Base-by-base conservation (phyloP, 768 basidiomycete genomes). In the Auricularia cornea region DNA sequence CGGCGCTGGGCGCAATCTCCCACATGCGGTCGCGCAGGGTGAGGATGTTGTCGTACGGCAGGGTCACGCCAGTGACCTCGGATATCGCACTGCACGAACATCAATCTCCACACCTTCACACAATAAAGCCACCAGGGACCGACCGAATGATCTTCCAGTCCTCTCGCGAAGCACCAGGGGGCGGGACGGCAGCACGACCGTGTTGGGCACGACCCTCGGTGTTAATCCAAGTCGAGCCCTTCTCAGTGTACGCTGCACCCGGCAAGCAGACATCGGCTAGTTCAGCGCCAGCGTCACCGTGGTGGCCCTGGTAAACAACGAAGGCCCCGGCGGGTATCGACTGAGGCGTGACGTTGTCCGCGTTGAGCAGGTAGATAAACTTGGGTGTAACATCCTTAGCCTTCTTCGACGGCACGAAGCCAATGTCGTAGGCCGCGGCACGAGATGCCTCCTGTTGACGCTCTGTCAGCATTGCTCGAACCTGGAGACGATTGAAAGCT, bases 231-330 rank as follows among this genome's bases (percentile, higher is more conserved):
- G 94, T 98, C 59, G 82, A 81, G 8, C 84, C 80, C 69, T 90
- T 90, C 78, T 98, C 97, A 2, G 96, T 98, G 77, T 97, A 98
- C 2, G 97, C 97, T 18, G 89, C 84, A 8, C 83, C 92, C 18
- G 97, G 97, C 20, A 98, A 78, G 73, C 91, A 92, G 64, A 98
- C 94, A 71, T 99, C 97, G n/a, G 97, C 97, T 28, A 94, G 86
- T 70, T 94, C 92, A 2, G 97, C 97, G 38, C 97, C 96, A 62
- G 92, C 80, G 73, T 99, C 97, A 69, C 97, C 97, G 72, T 99
- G 97, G 74, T 98, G 95, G 38, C 97, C 97, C 71, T 98, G 97
- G 75, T 99, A 99, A 16, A 99, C 96, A 56, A 98, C 95, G 70
- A 98, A 98, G 3, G 96, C 94, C 69, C 93, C 84, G 63, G 83